Percentiles rank a stretch among this genome's conserved stretches.
These are phyloP conservation scores for Picea abies DNA, from an alignment of 83 land plant species.

Conservation along the genomic window DNA sequence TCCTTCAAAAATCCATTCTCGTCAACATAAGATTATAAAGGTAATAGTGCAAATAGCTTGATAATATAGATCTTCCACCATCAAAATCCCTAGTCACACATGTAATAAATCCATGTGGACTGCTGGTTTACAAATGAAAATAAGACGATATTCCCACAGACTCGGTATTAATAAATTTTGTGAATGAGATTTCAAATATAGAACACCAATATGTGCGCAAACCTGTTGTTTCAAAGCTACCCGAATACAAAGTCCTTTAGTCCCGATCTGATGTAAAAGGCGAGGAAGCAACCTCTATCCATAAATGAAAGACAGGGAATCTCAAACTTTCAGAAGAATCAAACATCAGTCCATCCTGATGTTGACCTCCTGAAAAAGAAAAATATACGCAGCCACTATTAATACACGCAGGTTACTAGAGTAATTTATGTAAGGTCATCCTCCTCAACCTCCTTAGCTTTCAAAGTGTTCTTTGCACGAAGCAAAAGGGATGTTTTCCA, in stretches of 20 bases:
- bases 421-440: slow-evolving; percentile 59
- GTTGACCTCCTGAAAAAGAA: too few relatives aligned
- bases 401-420: not conserved
- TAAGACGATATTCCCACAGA: not conserved
- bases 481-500: slow-evolving; percentile 83
- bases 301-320: too few relatives aligned
- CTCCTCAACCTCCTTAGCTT: slow-evolving; percentile 63
- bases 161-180: too few relatives aligned
- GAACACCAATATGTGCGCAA: too few relatives aligned
- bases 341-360: too few relatives aligned
- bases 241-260: too few relatives aligned
- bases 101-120: slow-evolving; percentile 6
- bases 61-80: not conserved
- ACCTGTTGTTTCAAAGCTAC: too few relatives aligned
- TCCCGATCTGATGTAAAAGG: too few relatives aligned
- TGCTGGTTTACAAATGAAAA: not conserved
- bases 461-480: slow-evolving; percentile 68
- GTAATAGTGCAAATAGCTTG: not conserved
- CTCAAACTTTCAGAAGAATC: too few relatives aligned
- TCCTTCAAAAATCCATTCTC: not conserved
- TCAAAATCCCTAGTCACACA: not conserved
- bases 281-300: too few relatives aligned
- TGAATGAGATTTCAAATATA: too few relatives aligned
- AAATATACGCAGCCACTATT: too few relatives aligned
- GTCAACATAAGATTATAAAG: not conserved